Percentiles rank a stretch among this genome's conserved stretches.
Conservation (phyloP, 176 grass and related monocot species). For the Luzula sylvatica region DNA sequence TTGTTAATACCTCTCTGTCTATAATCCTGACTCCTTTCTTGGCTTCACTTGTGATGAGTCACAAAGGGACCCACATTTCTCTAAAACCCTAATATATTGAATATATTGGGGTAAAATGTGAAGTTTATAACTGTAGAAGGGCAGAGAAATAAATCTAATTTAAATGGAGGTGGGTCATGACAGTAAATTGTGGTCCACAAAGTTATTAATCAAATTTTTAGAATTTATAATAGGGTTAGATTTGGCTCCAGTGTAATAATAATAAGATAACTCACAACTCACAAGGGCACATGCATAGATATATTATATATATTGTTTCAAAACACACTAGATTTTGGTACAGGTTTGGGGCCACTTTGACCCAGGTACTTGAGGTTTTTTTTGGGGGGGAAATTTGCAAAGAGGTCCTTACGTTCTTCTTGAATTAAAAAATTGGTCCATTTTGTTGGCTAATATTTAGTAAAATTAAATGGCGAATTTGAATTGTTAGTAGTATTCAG, state of each 20-base stretch:
- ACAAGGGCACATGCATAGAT: slow-evolving; percentile 6
- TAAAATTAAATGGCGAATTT: too few relatives aligned
- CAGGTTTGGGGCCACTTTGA: slow-evolving; percentile 18
- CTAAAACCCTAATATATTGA: not conserved
- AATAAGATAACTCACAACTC: slow-evolving; percentile 7
- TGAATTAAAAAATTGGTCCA: too few relatives aligned
- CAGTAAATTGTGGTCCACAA: slow-evolving; percentile 23
- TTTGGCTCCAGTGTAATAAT: slow-evolving; percentile 7
- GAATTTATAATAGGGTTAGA: slow-evolving; percentile 21
- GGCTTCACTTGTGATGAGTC: slow-evolving; percentile 22
- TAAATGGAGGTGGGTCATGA: slow-evolving; percentile 26
- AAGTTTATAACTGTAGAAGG: too few relatives aligned
- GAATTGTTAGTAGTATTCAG: too few relatives aligned
- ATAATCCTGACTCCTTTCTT: slow-evolving; percentile 17
- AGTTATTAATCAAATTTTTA: slow-evolving; percentile 9
- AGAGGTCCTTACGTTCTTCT: too few relatives aligned
- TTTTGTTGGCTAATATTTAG: too few relatives aligned
- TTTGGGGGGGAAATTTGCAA: slow-evolving; percentile 2
- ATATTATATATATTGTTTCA: not conserved
- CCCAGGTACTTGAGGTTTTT: slow-evolving; percentile 1
- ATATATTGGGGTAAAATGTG: not conserved
- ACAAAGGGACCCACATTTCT: not conserved
- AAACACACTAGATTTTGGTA: slow-evolving; percentile 4
- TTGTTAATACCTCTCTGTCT: slow-evolving; percentile 25
- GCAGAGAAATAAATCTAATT: not conserved